Evolutionary conservation across 2,329 filamentous ascomycete species (phyloP).

Genomic region (Paecilomyces sp.): DNA sequence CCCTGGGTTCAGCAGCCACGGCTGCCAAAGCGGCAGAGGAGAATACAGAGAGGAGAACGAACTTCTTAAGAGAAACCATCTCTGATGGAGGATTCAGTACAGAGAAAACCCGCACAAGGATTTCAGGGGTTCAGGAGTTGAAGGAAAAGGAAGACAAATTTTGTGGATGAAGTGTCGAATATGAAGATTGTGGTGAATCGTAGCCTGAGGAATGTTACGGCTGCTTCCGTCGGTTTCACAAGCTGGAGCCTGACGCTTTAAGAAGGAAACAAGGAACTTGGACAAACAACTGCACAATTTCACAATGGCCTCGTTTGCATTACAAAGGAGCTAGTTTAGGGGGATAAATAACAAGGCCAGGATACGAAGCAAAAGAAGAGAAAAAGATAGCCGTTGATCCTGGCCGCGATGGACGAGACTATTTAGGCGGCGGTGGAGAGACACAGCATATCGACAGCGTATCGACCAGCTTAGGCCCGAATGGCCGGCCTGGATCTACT

Average conservation of each 20-base stretch:
- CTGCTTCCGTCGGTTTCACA: background rate
- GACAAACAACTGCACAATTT: background rate
- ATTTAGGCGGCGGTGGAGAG: background rate
- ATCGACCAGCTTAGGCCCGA: background rate
- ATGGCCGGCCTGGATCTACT: background rate
- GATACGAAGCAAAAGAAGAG: background rate
- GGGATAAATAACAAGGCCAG: background rate
- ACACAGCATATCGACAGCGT: background rate
- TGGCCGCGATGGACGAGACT: background rate
- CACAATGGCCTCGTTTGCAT: background rate
- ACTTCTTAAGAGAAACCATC: background rate
- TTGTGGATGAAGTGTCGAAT: background rate
- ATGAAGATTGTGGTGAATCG: background rate
- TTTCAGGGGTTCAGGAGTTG: background rate
- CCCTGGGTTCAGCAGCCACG: background rate
- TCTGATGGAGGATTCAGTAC: background rate
- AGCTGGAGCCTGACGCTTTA: background rate
- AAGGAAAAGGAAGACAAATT: background rate
- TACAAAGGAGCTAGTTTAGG: background rate
- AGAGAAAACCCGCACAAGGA: background rate
- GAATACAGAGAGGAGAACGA: background rate
- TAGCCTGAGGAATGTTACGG: background rate
- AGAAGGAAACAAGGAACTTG: background rate
- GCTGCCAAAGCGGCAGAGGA: background rate
- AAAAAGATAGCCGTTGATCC: background rate